Conservation (phyloP, 1,139 yeast genomes). For the Wickerhamomyces sp. region DNA sequence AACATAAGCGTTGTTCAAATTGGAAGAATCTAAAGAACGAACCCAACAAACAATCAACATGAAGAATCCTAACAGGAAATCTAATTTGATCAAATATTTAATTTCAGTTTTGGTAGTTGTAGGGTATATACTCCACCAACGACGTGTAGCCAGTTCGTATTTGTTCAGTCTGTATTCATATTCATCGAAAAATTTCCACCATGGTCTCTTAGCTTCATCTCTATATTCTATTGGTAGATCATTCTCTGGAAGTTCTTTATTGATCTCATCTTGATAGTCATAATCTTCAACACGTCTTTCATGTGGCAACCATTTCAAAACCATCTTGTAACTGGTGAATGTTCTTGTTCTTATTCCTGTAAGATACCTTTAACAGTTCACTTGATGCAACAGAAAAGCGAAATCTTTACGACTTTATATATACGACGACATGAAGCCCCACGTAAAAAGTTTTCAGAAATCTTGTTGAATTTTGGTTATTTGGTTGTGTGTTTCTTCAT, state of each 20-base stretch:
- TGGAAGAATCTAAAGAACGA: slow-evolving; percentile 57
- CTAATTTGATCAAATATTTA: slow-evolving; percentile 53
- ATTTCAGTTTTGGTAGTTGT: slow-evolving; percentile 50
- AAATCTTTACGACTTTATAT: too few relatives aligned
- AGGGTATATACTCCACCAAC: slow-evolving; percentile 64
- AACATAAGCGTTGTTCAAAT: slow-evolving; percentile 58
- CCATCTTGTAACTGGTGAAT: background rate
- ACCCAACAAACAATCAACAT: slow-evolving; percentile 68
- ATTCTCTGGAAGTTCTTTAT: background rate
- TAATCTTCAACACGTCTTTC: background rate
- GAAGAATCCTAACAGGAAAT: slow-evolving; percentile 52
- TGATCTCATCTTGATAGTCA: background rate
- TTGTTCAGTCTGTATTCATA: slow-evolving; percentile 52
- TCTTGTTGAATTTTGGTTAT: too few relatives aligned
- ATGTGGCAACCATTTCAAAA: background rate
- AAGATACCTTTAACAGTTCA: too few relatives aligned
- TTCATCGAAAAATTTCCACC: slow-evolving; percentile 64
- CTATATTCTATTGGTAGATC: slow-evolving; percentile 24
- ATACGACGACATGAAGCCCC: background rate
- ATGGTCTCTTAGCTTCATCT: slow-evolving; percentile 51
- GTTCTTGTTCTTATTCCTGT: too few relatives aligned
- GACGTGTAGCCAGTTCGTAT: slow-evolving; percentile 51
- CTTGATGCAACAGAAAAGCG: background rate
- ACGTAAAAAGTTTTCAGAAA: background rate
- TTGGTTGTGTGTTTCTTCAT: too few relatives aligned